phyloP scores from a whole-genome alignment of 352 stramenopile genomes.

The Globisporangium irregulare region DNA sequence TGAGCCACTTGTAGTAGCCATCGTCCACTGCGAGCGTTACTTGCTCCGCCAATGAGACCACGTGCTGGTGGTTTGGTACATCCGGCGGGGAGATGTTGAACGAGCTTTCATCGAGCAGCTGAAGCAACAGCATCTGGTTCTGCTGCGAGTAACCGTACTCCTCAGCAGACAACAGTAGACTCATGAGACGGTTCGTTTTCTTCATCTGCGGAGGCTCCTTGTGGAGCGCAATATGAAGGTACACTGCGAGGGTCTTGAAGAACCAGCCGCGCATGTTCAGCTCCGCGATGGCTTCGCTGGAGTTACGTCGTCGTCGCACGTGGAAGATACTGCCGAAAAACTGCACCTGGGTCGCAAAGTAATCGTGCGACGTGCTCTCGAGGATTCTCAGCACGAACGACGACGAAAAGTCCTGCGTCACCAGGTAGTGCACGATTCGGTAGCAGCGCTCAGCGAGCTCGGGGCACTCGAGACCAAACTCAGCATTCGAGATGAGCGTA shows the following conservation, averaged over 20 bases:
- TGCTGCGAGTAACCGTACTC: constrained; percentile 33
- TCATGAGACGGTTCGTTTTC: constrained; percentile 62
- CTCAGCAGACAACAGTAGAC: constrained; percentile 41
- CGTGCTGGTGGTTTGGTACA: constrained; percentile 67
- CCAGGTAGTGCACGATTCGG: constrained; percentile 57
- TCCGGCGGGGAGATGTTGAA: constrained; percentile 58
- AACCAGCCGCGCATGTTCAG: constrained; percentile 85
- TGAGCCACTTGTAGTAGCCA: constrained; percentile 79
- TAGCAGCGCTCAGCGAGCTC: constrained; percentile 64
- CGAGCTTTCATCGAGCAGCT: constrained; percentile 60
- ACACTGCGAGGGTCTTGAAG: constrained; percentile 75
- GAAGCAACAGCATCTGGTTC: constrained; percentile 67
- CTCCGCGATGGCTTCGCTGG: constrained; percentile 41
- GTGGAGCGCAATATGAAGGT: constrained; percentile 68
- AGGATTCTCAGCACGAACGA: constrained; percentile 44
- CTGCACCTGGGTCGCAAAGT: constrained; percentile 63
- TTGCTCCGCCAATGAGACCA: constrained; percentile 66
- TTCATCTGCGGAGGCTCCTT: constrained; percentile 73
- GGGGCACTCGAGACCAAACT: constrained; percentile 65
- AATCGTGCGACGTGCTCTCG: constrained; percentile 60
- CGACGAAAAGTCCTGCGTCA: constrained; percentile 72
- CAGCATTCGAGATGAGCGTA: constrained; percentile 65
- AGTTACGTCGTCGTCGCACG: constrained; percentile 34
- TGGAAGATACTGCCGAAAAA: constrained; percentile 53
- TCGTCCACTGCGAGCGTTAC: constrained; percentile 50